Evolutionary conservation across 2,329 filamentous ascomycete species (phyloP), one percentile per base, ranked within the genome.

Genomic region (Lachnum nothofagi): DNA sequence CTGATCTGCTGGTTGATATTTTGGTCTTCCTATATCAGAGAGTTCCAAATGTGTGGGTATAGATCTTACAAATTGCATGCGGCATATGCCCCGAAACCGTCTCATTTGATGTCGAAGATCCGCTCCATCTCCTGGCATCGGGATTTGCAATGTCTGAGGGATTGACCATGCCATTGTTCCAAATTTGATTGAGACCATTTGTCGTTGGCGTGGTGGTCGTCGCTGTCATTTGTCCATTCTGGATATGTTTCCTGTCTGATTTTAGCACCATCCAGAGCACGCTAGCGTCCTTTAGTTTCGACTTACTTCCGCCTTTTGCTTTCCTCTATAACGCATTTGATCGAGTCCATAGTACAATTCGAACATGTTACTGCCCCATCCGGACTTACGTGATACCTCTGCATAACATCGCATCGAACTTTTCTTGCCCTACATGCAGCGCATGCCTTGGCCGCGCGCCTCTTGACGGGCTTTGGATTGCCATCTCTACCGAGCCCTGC

Each of bases 351-450:
- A 0, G 53, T 58, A 47, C 63, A 66, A 47, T 65, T 65, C 1
- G 59, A 58, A 33, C 64, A 65, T 10, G 60, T 61, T 19, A 55
- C 57, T 16, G 58, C 56, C n/a, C 63, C 60, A 20, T 60, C 56
- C 4, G 57, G 52, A 9, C 52, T 57, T 27, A 59, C 44, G 34
- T 63, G 60, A 35, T 60, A 61, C n/a, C 55, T 85, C 68, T 95
- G 89, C 51, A 93, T 89, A 48, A 95, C 90, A 72, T 96, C 91
- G 72, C 91, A 96, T 49, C 91, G 82, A 35, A 96, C 91, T 68
- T 96, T 96, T 64, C 91, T 83, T 49, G 86, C 83, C 61, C 91
- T 80, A 70, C 91, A 95, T 60, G 86, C 89, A 54, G 89, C 88
- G 67, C 91, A 96, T 16, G 91, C 91, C 60, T 91, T 87, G 8